Percentiles rank a stretch among this genome's conserved stretches.
phyloP scores from a whole-genome alignment of 2,329 filamentous ascomycete species.

The Claviceps maximensis region DNA sequence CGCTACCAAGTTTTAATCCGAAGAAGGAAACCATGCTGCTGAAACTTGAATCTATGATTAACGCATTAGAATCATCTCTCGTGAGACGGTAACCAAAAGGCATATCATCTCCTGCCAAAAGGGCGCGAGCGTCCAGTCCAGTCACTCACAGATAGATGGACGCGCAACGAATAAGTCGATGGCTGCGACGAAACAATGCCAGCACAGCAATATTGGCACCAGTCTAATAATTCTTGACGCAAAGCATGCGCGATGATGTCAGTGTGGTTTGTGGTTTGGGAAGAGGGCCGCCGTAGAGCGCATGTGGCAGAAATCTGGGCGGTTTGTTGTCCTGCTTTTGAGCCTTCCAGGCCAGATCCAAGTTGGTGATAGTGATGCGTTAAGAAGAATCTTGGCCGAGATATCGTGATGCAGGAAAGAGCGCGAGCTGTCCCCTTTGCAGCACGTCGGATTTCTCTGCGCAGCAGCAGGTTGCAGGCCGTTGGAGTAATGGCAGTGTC shows the following conservation, averaged over 20 bases:
- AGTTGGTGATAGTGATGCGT: no score
- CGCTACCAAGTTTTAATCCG: conserved; percentile 40
- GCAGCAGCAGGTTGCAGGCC: no score
- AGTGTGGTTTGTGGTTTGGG: not conserved
- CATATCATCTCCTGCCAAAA: not conserved
- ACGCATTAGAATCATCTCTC: not conserved
- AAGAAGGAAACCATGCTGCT: conserved; percentile 45
- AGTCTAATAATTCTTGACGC: not conserved
- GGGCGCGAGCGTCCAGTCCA: not conserved
- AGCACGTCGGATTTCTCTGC: not conserved
- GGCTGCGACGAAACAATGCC: not conserved
- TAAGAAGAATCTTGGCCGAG: not conserved
- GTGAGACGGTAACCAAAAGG: not conserved
- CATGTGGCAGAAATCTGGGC: not conserved
- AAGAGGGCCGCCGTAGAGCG: not conserved
- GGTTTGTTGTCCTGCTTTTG: not conserved
- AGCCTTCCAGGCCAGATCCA: no score
- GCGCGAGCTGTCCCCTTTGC: not conserved
- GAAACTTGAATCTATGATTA: not conserved
- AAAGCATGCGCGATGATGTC: not conserved
- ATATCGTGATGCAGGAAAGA: not conserved
- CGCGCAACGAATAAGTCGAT: not conserved
- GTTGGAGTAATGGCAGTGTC: not conserved
- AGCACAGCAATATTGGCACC: not conserved
- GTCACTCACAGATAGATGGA: not conserved